Base-by-base conservation (phyloP, 129 eudicot species). In the Oenanthe sinensis region DNA sequence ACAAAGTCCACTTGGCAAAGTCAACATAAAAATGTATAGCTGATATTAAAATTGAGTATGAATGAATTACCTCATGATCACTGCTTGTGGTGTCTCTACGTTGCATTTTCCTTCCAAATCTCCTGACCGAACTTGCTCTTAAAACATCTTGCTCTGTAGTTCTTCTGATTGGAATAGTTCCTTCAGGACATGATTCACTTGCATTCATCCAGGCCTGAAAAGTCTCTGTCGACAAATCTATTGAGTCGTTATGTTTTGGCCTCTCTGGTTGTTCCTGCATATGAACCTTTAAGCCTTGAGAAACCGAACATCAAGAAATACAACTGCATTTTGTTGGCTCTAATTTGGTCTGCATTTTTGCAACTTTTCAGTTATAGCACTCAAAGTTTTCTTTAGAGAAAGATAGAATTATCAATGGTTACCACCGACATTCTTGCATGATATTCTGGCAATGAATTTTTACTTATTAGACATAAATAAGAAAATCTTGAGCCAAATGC, bases 121-220 rank as follows among this genome's bases (percentile, higher is more conserved):
- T 84, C 71, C 82, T 77, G 15, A 87, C 26, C 22, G 91, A 88
- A 76, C 45, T 88, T 16, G 91, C 92, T 62, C 97, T 88, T 71
- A 90, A 39, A 55, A 91, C 85, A 81, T 94, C 98, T 42, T 81
- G 75, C 78, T 91, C 96, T 5, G 93, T 94, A 4, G 97, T 91
- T 88, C 93, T 91, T 75, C 98, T 88, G 46, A 94, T 94, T 20
- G 98, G 98, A 83, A 94, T 73, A 33, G 92, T 91, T 58, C 97
- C 98, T 81, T 88, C 68, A 42, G 98, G 98, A 76, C 98, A 94
- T 67, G 83, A 80, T 74, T 88, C 43, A 70, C 84, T 90, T 7
- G 89, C 71, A 72, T 77, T 70, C 74, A 83, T 75, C 98, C 98
- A 94, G 42, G 87, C 80, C 85, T 94, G 98, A 54, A 84, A 52